These are phyloP conservation scores for Penicillium sp. DNA, from an alignment of 2,329 filamentous ascomycete species.

Conservation along the genomic window DNA sequence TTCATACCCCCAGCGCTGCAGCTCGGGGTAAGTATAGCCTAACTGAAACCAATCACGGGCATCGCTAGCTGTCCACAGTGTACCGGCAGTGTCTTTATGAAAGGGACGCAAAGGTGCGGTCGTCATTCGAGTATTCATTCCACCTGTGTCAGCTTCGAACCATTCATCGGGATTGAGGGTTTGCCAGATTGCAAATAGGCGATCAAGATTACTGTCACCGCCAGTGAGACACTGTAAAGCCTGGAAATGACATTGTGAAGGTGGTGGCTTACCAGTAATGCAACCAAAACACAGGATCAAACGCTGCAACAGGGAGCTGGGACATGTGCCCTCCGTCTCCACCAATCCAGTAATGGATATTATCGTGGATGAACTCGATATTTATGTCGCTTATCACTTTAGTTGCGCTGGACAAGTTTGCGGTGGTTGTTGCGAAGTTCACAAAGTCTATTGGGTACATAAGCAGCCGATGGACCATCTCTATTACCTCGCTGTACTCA, in stretches of 20 bases:
- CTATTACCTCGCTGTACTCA: background rate
- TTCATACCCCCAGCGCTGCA: background rate
- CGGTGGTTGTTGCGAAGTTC: background rate
- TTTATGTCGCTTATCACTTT: background rate
- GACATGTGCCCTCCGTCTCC: conserved; percentile 7
- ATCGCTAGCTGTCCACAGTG: background rate
- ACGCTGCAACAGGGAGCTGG: conserved; percentile 8
- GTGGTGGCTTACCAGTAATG: conserved; percentile 10
- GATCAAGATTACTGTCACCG: conserved; percentile 3
- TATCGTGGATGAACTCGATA: background rate
- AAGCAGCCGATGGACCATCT: background rate
- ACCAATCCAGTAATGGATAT: background rate
- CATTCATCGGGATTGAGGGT: conserved; percentile 1
- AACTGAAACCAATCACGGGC: background rate
- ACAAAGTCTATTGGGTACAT: background rate
- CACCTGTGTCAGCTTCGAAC: background rate
- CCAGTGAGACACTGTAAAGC: background rate
- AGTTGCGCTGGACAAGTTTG: background rate
- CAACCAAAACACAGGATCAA: conserved; percentile 18
- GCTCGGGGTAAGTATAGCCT: conserved; percentile 7
- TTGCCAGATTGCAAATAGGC: conserved; percentile 8
- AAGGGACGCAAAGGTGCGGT: background rate
- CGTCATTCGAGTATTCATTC: background rate
- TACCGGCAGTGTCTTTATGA: background rate
- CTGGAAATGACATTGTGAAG: too few species aligned